Conservation (phyloP, 768 basidiomycete genomes). For the Boletus pseudo-olivaceus region DNA sequence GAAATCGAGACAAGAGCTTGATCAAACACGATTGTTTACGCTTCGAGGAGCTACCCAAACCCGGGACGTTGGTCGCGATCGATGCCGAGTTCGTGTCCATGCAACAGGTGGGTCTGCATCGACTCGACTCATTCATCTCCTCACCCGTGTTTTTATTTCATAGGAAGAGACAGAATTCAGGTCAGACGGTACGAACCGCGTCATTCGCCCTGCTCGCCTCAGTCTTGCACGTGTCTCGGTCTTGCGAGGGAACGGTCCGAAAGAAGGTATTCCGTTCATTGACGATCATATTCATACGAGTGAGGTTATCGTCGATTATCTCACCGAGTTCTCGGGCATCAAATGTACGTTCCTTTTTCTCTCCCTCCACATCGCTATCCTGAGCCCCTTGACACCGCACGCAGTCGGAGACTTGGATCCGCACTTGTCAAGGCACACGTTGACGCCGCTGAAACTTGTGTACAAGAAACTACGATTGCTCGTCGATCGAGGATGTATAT, state of each 20-base stretch:
- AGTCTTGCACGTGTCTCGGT: conserved; percentile 95
- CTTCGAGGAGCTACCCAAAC: conserved; percentile 73
- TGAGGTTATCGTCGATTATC: conserved; percentile 91
- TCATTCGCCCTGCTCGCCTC: conserved; percentile 86
- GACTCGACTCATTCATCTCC: not conserved
- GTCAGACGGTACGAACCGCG: conserved; percentile 92
- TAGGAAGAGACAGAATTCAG: conserved; percentile 95
- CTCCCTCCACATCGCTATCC: not conserved
- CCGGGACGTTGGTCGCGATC: conserved; percentile 88
- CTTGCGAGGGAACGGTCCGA: conserved; percentile 77
- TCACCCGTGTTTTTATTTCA: not conserved
- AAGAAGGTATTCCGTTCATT: conserved; percentile 87
- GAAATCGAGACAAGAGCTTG: conserved; percentile 67
- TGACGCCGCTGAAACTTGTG: conserved; percentile 95
- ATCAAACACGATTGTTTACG: conserved; percentile 78
- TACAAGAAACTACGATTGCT: conserved; percentile 95
- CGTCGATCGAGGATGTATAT: conserved; percentile 93
- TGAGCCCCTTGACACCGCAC: not conserved
- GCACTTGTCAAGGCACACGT: conserved; percentile 72
- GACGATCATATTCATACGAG: conserved; percentile 98
- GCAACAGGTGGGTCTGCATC: conserved; percentile 63
- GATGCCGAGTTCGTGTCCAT: conserved; percentile 98
- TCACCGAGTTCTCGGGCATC: conserved; percentile 97
- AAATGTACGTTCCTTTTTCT: conserved; percentile 57
- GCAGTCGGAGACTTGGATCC: conserved; percentile 93